Evolutionary conservation across 2,329 filamentous ascomycete species (phyloP).

Genomic region (Penicillium hesseltinei): DNA sequence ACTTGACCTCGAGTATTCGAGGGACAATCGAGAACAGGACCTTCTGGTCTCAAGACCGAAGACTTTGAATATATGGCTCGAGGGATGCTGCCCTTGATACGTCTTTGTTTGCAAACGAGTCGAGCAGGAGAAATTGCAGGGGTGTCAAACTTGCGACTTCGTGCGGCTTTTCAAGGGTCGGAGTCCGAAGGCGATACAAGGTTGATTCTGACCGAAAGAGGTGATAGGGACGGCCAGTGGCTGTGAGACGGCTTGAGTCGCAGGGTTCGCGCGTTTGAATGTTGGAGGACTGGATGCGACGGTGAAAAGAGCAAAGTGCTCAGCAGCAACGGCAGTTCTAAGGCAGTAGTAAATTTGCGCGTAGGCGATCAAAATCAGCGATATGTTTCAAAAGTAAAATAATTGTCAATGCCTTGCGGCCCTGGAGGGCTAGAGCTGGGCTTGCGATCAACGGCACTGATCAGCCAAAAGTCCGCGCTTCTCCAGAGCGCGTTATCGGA

Average conservation of each 20-base stretch:
- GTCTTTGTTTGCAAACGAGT: background rate
- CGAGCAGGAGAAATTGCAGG: background rate
- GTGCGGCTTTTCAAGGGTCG: background rate
- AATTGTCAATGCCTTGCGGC: conserved; percentile 21
- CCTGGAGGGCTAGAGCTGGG: conserved; percentile 20
- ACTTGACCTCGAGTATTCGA: background rate
- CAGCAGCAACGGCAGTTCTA: background rate
- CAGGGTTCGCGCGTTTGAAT: conserved; percentile 18
- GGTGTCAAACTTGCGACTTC: background rate
- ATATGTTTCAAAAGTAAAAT: conserved; percentile 10
- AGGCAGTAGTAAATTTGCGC: background rate
- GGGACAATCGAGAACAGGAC: background rate
- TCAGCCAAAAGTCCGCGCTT: conserved; percentile 30
- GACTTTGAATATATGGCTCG: background rate
- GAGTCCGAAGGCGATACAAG: background rate
- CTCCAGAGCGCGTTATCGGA: conserved; percentile 31
- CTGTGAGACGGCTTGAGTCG: background rate
- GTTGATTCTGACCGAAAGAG: background rate
- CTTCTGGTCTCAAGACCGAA: background rate
- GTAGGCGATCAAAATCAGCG: conserved; percentile 1
- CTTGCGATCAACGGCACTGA: conserved; percentile 26
- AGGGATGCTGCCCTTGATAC: conserved; percentile 8
- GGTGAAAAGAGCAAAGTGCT: background rate
- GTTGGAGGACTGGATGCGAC: conserved; percentile 13
- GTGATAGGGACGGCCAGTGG: background rate